Base-by-base conservation (phyloP, 2,329 filamentous ascomycete genomes). In the Ascochyta koolunga region DNA sequence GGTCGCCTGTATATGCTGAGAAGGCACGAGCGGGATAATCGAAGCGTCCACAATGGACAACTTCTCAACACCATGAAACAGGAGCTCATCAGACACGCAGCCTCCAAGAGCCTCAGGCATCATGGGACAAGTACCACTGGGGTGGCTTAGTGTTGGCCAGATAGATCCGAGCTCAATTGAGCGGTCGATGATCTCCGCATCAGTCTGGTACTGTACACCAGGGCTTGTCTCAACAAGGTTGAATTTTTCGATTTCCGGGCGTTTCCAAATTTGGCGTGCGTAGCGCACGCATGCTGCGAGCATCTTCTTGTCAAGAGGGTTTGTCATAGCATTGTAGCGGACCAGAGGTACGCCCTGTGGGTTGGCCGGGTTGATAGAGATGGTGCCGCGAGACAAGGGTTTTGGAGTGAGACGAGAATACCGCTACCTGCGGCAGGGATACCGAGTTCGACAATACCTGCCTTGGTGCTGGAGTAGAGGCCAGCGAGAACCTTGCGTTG, bases 381-480 rank as follows among this genome's bases (percentile, higher is more conserved):
- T 62, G 16, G 70, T 68, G 4, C 74, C 77, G 4, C 79, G 24
- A 73, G 81, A 32, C 13, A 76, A 64, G 2, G 76, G 76, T 75
- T 73, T 48, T 76, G 63, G 11, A 76, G 56, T 6, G 64, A 60
- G 24, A 69, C 65, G 25, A 69, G 62, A 18, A 59, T 49, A 39
- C 47, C 60, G 11, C 41, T 62, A 22, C 62, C 72, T 25, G 67
- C 61, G 21, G 67, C 65, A 15, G 80, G 82, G 5, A 72, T 57
- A 7, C 61, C 61, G 16, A 61, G 59, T 21, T 71, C 70, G 16
- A 66, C 64, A 15, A 71, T 56, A 5, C 57, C 67, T 11, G 68
- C 65, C 27, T 67, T 55, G 19, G 64, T 35, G 27, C 45, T 64
- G 15, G 54, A 38, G 52, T 62, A 70, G 15, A 67, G 57, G 13